Evolutionary conservation across 1,139 yeast species (phyloP), one percentile per base, ranked within the genome.

Genomic region (Hemisphaericaspora xylanilytica): DNA sequence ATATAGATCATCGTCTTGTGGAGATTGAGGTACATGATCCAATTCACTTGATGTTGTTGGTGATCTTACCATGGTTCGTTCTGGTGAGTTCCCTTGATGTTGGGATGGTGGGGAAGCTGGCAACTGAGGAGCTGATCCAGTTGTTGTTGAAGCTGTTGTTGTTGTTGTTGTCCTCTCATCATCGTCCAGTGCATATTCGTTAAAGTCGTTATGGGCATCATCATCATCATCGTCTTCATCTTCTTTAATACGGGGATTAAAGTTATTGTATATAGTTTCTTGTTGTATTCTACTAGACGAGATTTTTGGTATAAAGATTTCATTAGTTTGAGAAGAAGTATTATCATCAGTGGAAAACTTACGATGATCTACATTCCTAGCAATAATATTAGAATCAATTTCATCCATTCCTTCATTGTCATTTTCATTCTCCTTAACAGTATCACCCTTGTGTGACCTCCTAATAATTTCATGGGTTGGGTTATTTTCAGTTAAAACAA

Each of bases 401-500:
- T 59, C 63, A 17, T 55, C 59, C 10, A 50, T 48, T 20, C 49
- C 55, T 31, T 53, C 54, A 9, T 22, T 22, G 25, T 49, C 49
- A 35, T 59, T 55, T 27, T 61, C 61, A 37, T 72, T 74, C 38
- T 84, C 92, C n/a, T 85, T 70, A 29, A 85, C 60, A 51, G 86
- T 92, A 46, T 88, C 96, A 22, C 96, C 96, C 56, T 85, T 86
- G 55, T 86, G 95, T 2, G 95, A 86, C 51, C 87, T 69, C 49
- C 89, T 72, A 40, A 86, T 80, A 37, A 82, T 69, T 20, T 86
- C 86, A 26, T 59, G 60, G 3, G 51, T 55, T 26, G 65, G 70
- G 25, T 75, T 77, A 32, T 67, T 75, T 34, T 49, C 50, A 80
- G 80, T 66, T 70, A 84, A 68, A 20, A 81, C 85, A 26, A 52